Conservation (phyloP, 1,284 basidiomycete genomes). For the Cryptococcus jaspeensis region DNA sequence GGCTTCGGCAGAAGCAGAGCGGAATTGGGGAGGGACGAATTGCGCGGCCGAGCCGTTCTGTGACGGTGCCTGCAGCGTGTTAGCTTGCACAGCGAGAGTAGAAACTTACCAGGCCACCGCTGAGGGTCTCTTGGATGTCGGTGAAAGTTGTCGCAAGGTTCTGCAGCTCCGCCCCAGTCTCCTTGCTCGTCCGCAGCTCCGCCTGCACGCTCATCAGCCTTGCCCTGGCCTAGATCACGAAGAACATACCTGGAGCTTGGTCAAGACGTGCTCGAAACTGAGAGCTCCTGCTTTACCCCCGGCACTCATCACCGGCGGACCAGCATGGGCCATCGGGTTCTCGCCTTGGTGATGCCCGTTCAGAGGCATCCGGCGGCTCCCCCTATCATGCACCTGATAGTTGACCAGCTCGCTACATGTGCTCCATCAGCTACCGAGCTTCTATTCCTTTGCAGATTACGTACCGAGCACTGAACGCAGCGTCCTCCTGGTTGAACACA, state of each 20-base stretch:
- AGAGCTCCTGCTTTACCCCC: conserved; percentile 50
- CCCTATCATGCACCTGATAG: conserved; percentile 42
- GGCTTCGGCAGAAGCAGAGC: conserved; percentile 41
- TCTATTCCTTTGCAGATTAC: conserved; percentile 5
- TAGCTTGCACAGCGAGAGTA: neutral
- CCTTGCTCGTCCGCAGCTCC: conserved; percentile 89
- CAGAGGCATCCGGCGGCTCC: conserved; percentile 10
- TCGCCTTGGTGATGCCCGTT: neutral
- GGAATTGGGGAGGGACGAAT: conserved; percentile 47
- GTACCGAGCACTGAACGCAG: conserved; percentile 49
- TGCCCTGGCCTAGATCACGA: neutral
- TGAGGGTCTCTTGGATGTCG: conserved; percentile 89
- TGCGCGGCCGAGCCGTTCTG: conserved; percentile 50
- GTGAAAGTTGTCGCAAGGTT: conserved; percentile 77
- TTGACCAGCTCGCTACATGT: conserved; percentile 39
- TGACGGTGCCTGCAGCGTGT: conserved; percentile 51
- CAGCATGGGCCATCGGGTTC: conserved; percentile 25
- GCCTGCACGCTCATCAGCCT: conserved; percentile 56
- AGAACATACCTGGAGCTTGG: conserved; percentile 52
- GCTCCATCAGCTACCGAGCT: neutral
- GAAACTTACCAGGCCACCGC: conserved; percentile 69
- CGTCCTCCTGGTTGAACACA: conserved; percentile 82
- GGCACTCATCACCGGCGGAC: conserved; percentile 41
- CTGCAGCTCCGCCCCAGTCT: conserved; percentile 86
- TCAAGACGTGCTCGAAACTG: conserved; percentile 55